Evolutionary conservation across 2,329 filamentous ascomycete species (phyloP).

Genomic region (Colletotrichum phormii): DNA sequence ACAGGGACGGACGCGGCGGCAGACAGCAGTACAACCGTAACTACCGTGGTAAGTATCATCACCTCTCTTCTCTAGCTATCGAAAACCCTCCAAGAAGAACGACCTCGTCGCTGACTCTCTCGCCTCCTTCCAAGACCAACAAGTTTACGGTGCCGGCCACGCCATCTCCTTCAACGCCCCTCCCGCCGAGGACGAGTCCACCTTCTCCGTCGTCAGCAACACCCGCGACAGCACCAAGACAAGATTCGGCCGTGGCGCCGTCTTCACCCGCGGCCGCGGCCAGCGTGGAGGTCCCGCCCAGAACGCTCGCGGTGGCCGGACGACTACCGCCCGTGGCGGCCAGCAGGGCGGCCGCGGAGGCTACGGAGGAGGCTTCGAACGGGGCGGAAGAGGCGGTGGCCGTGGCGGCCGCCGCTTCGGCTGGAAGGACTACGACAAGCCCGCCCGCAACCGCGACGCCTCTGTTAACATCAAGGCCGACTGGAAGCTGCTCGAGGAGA

Average conservation of each 20-base stretch:
- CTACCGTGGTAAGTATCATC: slow-evolving; percentile 78
- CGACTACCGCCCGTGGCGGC: slow-evolving; percentile 78
- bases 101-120: slow-evolving; percentile 23
- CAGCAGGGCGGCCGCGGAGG: slow-evolving; percentile 70
- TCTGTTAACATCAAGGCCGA: slow-evolving; percentile 96
- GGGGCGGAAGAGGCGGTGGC: slow-evolving; percentile 76
- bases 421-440: slow-evolving; percentile 99
- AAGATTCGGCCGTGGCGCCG: slow-evolving; percentile 88
- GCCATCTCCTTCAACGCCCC: slow-evolving; percentile 91
- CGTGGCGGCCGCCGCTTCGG: slow-evolving; percentile 90
- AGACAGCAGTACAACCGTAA: slow-evolving; percentile 92
- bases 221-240: slow-evolving; percentile 87
- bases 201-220: slow-evolving; percentile 98
- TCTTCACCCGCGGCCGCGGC: slow-evolving; percentile 89
- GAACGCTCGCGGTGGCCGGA: slow-evolving; percentile 67
- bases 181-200: slow-evolving; percentile 92
- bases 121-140: slow-evolving; percentile 75
- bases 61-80: background rate
- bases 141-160: slow-evolving; percentile 93
- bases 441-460: slow-evolving; percentile 92
- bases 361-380: slow-evolving; percentile 73
- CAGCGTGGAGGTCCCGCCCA: slow-evolving; percentile 70
- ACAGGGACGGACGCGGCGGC: slow-evolving; percentile 78
- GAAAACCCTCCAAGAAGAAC: background rate
- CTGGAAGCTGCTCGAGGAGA: slow-evolving; percentile 96